A percentile compares a stretch with the other conserved stretches of the same genome.
phyloP scores from a whole-genome alignment of 106 monocot genomes.

The Apostasia shenzhenica region DNA sequence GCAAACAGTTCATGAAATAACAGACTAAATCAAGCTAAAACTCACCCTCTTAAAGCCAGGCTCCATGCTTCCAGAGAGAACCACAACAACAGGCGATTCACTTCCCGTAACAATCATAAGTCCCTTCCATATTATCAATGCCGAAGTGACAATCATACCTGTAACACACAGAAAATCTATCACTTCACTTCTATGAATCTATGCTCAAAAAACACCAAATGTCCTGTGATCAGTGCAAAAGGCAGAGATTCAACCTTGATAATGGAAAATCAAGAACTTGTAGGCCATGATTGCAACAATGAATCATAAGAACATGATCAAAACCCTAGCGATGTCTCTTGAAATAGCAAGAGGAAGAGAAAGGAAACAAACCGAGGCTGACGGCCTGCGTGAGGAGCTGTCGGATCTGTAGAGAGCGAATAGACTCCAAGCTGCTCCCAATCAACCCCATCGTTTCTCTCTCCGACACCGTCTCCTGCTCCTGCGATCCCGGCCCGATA shows the following conservation, averaged over 20 bases:
- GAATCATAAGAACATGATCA: background rate
- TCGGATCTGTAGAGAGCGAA: constrained; percentile 57
- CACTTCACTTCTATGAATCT: background rate
- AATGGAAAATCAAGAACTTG: no score
- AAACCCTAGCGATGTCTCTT: background rate
- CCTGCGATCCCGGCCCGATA: background rate
- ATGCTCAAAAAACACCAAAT: background rate
- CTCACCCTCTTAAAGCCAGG: constrained; percentile 57
- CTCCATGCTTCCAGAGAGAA: constrained; percentile 58
- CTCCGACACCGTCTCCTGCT: background rate
- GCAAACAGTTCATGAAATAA: no score
- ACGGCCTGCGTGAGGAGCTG: constrained; percentile 53
- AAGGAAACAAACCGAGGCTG: constrained; percentile 41
- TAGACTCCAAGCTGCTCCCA: constrained; percentile 39
- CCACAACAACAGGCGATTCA: constrained; percentile 53
- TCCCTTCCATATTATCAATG: constrained; percentile 56
- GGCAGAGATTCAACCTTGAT: background rate
- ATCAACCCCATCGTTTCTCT: constrained; percentile 35
- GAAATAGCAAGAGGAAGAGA: background rate
- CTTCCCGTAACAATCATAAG: constrained; percentile 45
- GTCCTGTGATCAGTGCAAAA: background rate
- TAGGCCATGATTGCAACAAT: background rate
- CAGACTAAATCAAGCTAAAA: background rate
- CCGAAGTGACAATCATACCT: constrained; percentile 44
- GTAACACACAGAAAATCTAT: background rate